Base-by-base conservation (phyloP, 2,329 filamentous ascomycete genomes). In the Talaromyces islandicus region DNA sequence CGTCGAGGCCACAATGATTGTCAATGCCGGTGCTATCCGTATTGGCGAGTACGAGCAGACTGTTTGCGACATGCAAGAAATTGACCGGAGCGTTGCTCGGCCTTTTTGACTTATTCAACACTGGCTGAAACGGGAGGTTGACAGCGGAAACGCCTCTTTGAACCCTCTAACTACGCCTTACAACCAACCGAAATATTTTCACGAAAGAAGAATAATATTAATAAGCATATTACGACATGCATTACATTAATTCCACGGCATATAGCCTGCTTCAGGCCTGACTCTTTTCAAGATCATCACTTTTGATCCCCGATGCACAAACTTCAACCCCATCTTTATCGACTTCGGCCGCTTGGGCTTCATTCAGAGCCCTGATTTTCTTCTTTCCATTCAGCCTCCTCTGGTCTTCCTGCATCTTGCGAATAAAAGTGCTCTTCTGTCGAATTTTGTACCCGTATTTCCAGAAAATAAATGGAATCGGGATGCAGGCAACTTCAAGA, bases 381-480 rank as follows among this genome's bases (percentile, higher is more conserved):
- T 46, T 63, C 64, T 77, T 81, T 17, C 73, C 75, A 43, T 81
- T 80, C 57, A 78, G 61, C 58, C 75, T 75, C 65, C 71, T 73
- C 66, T 80, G 78, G 58, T 83, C 80, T 63, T 81, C 74, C 61
- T 84, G 83, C 69, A 86, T 86, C 74, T 73, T 83, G 58, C 76
- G 67, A 61, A 87, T 87, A 66, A 87, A 69, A 11, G 72, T 68
- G 60, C 82, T 83, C 74, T 81, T 81, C 69, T 78, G 72, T 54
- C 85, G 72, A 63, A 88, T 85, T 70, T 77, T 80, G 54, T 81
- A 71, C 1, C 83, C 81, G 64, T 86, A 84, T 48, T 76, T 72
- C 64, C 91, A 94, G 68, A 95, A 94, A 0, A 91, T 79, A 60
- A 93, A 83, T 0, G 91, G 91, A 53, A 94, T 92, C 0, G 91